These are phyloP conservation scores for Dendrobium huoshanense DNA, from an alignment of 106 monocot species.

Conservation along the genomic window DNA sequence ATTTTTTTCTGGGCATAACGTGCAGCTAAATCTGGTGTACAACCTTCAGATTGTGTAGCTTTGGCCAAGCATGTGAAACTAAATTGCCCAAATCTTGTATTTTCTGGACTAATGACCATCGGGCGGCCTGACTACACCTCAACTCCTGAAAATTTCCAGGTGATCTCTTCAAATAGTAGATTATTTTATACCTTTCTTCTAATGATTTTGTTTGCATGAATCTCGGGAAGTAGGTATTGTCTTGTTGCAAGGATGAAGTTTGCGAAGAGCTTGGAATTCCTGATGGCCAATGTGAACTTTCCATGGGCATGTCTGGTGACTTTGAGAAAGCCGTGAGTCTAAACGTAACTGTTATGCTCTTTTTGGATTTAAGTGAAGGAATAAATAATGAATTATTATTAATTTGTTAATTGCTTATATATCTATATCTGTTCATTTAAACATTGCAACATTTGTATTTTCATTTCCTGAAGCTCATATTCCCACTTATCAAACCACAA, in stretches of 20 bases:
- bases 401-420: too few species aligned
- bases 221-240: conserved; percentile 36
- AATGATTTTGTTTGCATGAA: background rate
- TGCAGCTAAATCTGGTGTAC: conserved; percentile 84
- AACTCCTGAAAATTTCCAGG: conserved; percentile 85
- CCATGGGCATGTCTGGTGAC: conserved; percentile 98
- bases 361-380: too few species aligned
- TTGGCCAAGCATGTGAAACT: conserved; percentile 74
- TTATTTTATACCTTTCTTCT: background rate
- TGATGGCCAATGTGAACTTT: conserved; percentile 56
- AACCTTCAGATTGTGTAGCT: conserved; percentile 63
- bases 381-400: too few species aligned
- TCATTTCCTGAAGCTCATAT: too few species aligned
- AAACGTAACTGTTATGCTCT: too few species aligned
- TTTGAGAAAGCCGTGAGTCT: conserved; percentile 77
- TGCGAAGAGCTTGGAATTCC: conserved; percentile 57
- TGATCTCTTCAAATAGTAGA: background rate
- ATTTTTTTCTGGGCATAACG: too few species aligned
- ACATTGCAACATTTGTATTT: too few species aligned
- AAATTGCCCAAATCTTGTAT: conserved; percentile 63
- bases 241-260: conserved; percentile 47
- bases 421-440: too few species aligned
- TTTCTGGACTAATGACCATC: conserved; percentile 93
- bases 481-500: too few species aligned
- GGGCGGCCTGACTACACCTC: conserved; percentile 75